Evolutionary conservation across 2,329 filamentous ascomycete species (phyloP).

Genomic region (Exserohilum turcica): DNA sequence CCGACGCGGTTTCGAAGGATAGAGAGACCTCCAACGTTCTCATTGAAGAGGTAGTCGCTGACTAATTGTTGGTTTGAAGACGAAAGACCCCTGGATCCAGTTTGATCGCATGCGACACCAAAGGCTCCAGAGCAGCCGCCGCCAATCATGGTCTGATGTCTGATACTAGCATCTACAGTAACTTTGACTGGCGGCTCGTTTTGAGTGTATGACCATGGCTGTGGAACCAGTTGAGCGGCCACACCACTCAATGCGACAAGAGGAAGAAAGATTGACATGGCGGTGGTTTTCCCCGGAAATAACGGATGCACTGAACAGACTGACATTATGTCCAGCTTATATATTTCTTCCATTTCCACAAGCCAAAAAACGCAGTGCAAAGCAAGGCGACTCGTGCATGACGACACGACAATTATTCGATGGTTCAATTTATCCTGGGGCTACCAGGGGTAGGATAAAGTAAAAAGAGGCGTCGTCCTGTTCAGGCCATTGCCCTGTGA

Average conservation of each 20-base stretch:
- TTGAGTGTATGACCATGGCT: slow-evolving; percentile 8
- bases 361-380: background rate
- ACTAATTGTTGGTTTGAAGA: slow-evolving; percentile 45
- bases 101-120: slow-evolving; percentile 13
- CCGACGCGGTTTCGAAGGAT: slow-evolving; percentile 54
- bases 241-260: slow-evolving; percentile 1
- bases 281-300: background rate
- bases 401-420: background rate
- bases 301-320: background rate
- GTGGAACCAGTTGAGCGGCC: slow-evolving; percentile 6
- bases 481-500: background rate
- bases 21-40: slow-evolving; percentile 48
- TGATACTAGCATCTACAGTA: background rate
- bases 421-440: background rate
- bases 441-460: background rate
- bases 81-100: slow-evolving; percentile 20
- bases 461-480: background rate
- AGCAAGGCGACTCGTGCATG: background rate
- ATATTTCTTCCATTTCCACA: background rate
- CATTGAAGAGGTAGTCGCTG: slow-evolving; percentile 52
- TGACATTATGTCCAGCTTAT: background rate
- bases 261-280: background rate
- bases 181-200: slow-evolving; percentile 5
- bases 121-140: slow-evolving; percentile 17
- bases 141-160: slow-evolving; percentile 13